Percentiles rank a stretch among this genome's conserved stretches.
Conservation (phyloP, 257 asterid genomes). For the Parsonsia alboflavescens region DNA sequence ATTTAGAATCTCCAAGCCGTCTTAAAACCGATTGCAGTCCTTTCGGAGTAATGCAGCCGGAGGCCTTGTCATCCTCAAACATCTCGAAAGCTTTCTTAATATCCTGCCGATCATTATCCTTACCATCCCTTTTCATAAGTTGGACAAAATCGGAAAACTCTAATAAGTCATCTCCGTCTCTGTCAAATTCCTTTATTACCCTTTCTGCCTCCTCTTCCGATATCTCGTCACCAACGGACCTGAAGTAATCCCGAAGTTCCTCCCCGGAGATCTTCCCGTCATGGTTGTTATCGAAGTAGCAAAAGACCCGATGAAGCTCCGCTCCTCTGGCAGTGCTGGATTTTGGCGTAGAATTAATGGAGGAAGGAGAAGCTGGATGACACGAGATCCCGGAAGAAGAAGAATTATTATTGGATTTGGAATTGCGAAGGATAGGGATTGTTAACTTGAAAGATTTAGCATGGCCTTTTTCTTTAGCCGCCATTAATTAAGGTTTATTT, state of each 20-base stretch:
- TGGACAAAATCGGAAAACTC: constrained; percentile 34
- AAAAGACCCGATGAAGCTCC: constrained; percentile 34
- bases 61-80: constrained; percentile 50
- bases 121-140: constrained; percentile 28
- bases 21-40: constrained; percentile 39
- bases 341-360: constrained; percentile 9
- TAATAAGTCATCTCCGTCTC: constrained; percentile 21
- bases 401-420: background rate
- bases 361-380: background rate
- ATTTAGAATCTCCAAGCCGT: constrained; percentile 39
- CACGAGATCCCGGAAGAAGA: background rate
- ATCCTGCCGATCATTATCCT: constrained; percentile 10
- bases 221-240: constrained; percentile 36
- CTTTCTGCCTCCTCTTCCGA: constrained; percentile 33
- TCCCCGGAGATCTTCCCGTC: constrained; percentile 43
- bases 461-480: too few species aligned
- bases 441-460: background rate
- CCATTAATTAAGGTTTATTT: background rate
- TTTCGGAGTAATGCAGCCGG: constrained; percentile 48
- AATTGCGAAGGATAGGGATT: constrained; percentile 1
- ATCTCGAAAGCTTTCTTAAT: constrained; percentile 47
- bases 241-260: constrained; percentile 37
- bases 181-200: constrained; percentile 33
- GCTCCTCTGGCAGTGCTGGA: constrained; percentile 15
- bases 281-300: constrained; percentile 31